Evolutionary conservation across 768 basidiomycete genomes (phyloP), one percentile per base, ranked within the genome.

Genomic region (Lactarius evosmus): DNA sequence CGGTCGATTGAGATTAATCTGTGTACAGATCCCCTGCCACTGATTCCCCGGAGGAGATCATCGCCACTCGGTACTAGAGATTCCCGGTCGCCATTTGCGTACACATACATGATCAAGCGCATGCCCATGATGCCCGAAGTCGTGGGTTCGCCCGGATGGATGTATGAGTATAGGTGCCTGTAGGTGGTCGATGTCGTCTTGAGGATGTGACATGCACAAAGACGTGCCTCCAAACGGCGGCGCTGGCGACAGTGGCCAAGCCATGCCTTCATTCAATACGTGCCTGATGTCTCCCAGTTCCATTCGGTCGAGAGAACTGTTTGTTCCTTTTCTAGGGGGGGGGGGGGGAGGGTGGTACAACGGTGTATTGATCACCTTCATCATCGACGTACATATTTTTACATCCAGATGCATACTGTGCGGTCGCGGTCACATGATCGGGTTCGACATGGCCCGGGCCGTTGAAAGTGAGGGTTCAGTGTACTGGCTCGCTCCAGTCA

Each of bases 351-450:
- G 38, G 1, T 34, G 34, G 34, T 34, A 34, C 38, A 17, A 25
- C 25, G 46, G 46, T 14, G 25, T 49, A 49, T 25, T 49, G 46
- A 49, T 25, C 22, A 41, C 40, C 40, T 7, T 41, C 19, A n/a
- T n/a, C 38, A 7, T 17, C 16, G 8, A 41, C 9, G 40, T 38
- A 38, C 34, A 36, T 36, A 7, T 33, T n/a, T n/a, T n/a, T n/a
- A n/a, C n/a, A n/a, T n/a, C n/a, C n/a, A n/a, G n/a, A n/a, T n/a
- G n/a, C n/a, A 5, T 36, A 38, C 38, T 17, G 17, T 40, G 41
- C 44, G 44, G 46, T 49, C 46, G 46, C 46, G 46, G 46, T 49
- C 46, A 49, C 46, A 49, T 49, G 46, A 49, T 22, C 25, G 46
- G 25, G 25, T 46, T 46, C 11, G 9, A 12, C 11, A 2, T 49